Percentiles rank a stretch among this genome's conserved stretches.
Conservation (phyloP, 768 basidiomycete genomes). For the Kondoa malvinella region DNA sequence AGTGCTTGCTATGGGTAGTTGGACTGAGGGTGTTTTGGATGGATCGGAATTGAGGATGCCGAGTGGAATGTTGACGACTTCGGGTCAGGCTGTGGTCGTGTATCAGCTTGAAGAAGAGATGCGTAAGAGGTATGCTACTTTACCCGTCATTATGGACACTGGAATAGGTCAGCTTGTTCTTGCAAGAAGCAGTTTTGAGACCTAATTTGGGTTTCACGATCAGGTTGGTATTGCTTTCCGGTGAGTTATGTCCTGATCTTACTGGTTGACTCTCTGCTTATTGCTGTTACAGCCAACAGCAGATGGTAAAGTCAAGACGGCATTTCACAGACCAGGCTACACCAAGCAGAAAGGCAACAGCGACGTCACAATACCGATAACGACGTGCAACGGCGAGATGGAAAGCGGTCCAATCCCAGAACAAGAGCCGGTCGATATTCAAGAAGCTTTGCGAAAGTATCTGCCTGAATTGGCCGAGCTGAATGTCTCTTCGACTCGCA, state of each 20-base stretch:
- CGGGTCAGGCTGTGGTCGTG: neutral
- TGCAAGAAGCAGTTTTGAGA: too few relatives aligned
- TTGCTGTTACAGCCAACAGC: neutral
- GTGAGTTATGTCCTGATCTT: too few relatives aligned
- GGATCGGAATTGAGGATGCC: neutral
- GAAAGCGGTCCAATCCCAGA: neutral
- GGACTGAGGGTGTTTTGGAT: neutral
- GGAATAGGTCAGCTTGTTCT: too few relatives aligned
- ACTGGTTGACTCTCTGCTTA: too few relatives aligned
- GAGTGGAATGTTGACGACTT: neutral
- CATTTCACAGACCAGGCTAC: neutral
- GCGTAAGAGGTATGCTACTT: too few relatives aligned
- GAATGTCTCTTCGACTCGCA: neutral
- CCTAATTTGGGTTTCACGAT: too few relatives aligned
- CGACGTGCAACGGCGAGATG: neutral
- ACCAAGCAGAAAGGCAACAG: too few relatives aligned
- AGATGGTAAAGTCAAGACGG: neutral
- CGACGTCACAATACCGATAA: neutral
- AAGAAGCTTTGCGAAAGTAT: neutral
- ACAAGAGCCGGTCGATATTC: neutral
- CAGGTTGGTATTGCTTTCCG: too few relatives aligned
- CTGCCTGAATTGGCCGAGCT: neutral
- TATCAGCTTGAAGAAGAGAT: neutral
- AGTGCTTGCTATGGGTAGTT: constrained; percentile 41
- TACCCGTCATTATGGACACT: too few relatives aligned